A percentile compares a stretch with the other conserved stretches of the same genome.
Evolutionary conservation across 164 flowering plant genomes (phyloP).

Genomic region (Liquidambar formosana): DNA sequence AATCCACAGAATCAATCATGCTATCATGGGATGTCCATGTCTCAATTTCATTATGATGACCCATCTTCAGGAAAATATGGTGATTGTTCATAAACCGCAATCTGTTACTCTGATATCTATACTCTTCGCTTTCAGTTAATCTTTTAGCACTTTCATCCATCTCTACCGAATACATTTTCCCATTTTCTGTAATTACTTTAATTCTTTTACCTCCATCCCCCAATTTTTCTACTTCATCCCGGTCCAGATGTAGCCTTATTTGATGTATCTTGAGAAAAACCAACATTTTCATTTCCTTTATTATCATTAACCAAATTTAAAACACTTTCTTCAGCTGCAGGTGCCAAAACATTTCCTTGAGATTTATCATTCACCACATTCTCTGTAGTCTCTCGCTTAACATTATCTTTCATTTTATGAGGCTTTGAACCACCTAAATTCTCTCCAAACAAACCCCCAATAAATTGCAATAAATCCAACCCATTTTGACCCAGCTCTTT

Average conservation of each 20-base stretch:
- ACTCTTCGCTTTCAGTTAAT: conserved; percentile 25
- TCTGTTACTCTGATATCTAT: conserved; percentile 23
- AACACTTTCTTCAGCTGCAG: conserved; percentile 24
- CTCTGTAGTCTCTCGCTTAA: conserved; percentile 24
- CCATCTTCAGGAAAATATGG: conserved; percentile 22
- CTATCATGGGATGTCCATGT: conserved; percentile 24
- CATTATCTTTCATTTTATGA: conserved; percentile 33
- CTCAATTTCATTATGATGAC: conserved; percentile 24
- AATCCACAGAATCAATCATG: conserved; percentile 34
- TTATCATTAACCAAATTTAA: conserved; percentile 11
- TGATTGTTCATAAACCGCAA: conserved; percentile 25
- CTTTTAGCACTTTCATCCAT: conserved; percentile 13
- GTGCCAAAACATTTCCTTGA: conserved; percentile 14
- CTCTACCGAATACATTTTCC: conserved; percentile 13
- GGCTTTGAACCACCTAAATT: conserved; percentile 32
- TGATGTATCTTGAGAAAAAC: conserved; percentile 12
- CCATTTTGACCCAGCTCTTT: conserved; percentile 41
- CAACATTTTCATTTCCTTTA: background rate
- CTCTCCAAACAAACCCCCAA: conserved; percentile 50
- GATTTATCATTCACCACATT: conserved; percentile 20
- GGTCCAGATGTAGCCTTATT: conserved; percentile 12
- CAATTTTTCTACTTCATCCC: conserved; percentile 2
- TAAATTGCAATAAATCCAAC: conserved; percentile 33
- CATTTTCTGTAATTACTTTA: conserved; percentile 16
- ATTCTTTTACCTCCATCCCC: conserved; percentile 15